Evolutionary conservation across 1,284 basidiomycete genomes (phyloP), one percentile per base, ranked within the genome.

Genomic region (Grifola frondosa): DNA sequence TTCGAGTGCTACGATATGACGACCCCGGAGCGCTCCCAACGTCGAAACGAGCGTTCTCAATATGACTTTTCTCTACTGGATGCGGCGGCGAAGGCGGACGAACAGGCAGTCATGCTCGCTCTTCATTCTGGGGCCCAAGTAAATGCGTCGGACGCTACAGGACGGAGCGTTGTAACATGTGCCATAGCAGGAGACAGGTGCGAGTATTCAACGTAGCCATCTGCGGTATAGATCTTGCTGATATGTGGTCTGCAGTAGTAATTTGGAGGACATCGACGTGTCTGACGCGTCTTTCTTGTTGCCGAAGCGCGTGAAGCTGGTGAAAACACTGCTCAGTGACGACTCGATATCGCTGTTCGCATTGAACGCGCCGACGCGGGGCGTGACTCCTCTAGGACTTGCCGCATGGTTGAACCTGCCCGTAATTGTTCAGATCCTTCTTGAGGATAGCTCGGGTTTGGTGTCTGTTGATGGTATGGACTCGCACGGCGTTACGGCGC

Each of bases 381-480:
- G 84, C 30, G 82, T 85, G 10, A 84, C 84, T 2, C 84, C 85
- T 6, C 73, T 88, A 8, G 81, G 83, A 6, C 78, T 86, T 68
- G 83, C 85, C 13, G 77, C 84, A 3, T 88, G 85, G 82, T 68
- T 88, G 21, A 80, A 85, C 54, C 64, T 77, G 61, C 73, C 75
- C 13, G 65, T 76, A 7, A 73, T 70, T 28, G 81, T 88, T 15
- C 67, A 68, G 35, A 55, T 79, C 24, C 64, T 88, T 16, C 70
- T 88, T 25, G 77, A 84, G 37, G 72, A 67, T 25, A 80, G 81
- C 51, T 61, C 68, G 5, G 80, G 78, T 32, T 61, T 75, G 17
- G 77, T 88, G 25, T 75, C 80, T 7, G 83, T 88, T 4, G 81
- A 88, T 53, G 83, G 79, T 20, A 75, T 78, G 67, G 85, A 88